Conservation (phyloP, 352 stramenopile species). For the Phytopythium litorale region DNA sequence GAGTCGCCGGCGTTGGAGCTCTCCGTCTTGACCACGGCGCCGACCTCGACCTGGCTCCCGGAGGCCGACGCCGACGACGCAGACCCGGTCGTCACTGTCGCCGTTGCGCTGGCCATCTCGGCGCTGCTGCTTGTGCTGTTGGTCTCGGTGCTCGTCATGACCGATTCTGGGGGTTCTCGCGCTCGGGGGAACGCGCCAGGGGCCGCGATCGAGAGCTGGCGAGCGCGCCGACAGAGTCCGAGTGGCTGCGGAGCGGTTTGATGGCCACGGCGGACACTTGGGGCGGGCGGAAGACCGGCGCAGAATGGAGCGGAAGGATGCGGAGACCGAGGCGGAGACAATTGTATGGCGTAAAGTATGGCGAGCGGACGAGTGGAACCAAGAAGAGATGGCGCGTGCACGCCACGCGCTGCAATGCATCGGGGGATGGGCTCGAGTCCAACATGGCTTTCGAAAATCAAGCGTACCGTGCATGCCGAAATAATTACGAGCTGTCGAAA, state of each 20-base stretch:
- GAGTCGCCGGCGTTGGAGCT: constrained; percentile 25
- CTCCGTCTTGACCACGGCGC: constrained; percentile 10
- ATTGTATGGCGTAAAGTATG: constrained; percentile 6
- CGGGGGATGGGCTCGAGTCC: background rate
- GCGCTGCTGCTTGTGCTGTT: background rate
- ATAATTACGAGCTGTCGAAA: background rate
- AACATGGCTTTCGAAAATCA: background rate
- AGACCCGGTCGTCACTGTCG: background rate
- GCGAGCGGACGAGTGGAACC: background rate
- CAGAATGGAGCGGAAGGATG: background rate
- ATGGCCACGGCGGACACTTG: constrained; percentile 4
- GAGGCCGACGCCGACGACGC: constrained; percentile 4
- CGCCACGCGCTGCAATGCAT: background rate
- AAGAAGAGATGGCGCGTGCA: constrained; percentile 3
- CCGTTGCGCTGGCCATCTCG: background rate
- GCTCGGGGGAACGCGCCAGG: background rate
- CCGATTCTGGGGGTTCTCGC: background rate
- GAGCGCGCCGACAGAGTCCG: background rate
- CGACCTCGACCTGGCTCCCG: background rate
- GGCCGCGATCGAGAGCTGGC: background rate
- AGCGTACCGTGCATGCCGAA: background rate
- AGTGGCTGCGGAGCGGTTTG: background rate
- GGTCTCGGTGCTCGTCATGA: background rate
- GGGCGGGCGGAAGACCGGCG: background rate
- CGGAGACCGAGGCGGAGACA: background rate